A percentile compares a stretch with the other conserved stretches of the same genome.
These are phyloP conservation scores for Canavalia gladiata DNA, from an alignment of 306 rosid genomes.

Conservation along the genomic window DNA sequence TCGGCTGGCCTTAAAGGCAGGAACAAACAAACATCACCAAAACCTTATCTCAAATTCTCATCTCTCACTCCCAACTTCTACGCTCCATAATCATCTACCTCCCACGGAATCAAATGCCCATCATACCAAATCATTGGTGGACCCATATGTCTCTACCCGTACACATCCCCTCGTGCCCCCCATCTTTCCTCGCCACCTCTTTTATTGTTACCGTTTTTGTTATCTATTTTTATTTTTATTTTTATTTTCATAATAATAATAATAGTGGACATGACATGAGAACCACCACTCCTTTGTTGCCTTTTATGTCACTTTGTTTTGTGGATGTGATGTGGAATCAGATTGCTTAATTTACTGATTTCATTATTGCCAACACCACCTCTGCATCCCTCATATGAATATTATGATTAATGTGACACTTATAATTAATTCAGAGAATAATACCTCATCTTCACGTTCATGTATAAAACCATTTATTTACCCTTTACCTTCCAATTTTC, in stretches of 20 bases:
- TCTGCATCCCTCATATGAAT: constrained; percentile 29
- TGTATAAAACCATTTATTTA: constrained; percentile 32
- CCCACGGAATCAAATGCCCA: constrained; percentile 86
- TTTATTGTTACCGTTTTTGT: not conserved
- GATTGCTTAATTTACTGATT: constrained; percentile 40
- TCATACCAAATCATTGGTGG: constrained; percentile 90
- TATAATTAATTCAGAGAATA: constrained; percentile 16
- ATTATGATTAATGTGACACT: constrained; percentile 46
- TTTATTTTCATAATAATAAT: not conserved
- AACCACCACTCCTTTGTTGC: constrained; percentile 58
- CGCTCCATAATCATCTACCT: constrained; percentile 73
- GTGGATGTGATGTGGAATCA: constrained; percentile 48
- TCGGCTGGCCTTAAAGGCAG: constrained; percentile 63
- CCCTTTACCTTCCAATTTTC: constrained; percentile 4
- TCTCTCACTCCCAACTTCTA: constrained; percentile 63
- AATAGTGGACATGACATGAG: constrained; percentile 59
- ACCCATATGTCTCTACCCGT: constrained; percentile 53
- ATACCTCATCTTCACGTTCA: not conserved
- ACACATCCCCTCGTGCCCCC: constrained; percentile 45
- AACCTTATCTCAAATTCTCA: constrained; percentile 69
- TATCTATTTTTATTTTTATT: not conserved
- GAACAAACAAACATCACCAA: constrained; percentile 44
- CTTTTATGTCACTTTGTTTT: constrained; percentile 51
- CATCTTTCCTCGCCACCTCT: constrained; percentile 44
- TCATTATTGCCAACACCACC: constrained; percentile 39